These are phyloP conservation scores for Quaeritorhiza haematococci DNA, from an alignment of 371 early-diverging fungal species.

Conservation along the genomic window DNA sequence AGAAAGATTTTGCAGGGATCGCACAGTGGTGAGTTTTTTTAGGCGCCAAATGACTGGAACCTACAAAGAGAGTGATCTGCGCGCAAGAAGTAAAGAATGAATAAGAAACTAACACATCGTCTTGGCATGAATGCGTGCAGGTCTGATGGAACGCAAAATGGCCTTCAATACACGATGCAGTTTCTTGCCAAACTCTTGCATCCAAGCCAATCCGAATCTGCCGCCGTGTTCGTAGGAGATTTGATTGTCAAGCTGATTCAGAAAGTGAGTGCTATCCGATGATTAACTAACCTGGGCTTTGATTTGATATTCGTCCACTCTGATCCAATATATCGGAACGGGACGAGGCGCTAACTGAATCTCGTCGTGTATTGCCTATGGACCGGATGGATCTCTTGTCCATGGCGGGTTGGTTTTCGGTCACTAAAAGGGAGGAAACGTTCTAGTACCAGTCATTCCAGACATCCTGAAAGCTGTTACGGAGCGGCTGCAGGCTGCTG, in stretches of 20 bases:
- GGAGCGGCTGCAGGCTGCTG: conserved; percentile 61
- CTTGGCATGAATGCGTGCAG: too few relatives aligned
- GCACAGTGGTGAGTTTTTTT: conserved; percentile 47
- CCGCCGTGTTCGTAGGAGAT: conserved; percentile 84
- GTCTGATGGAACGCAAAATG: conserved; percentile 55
- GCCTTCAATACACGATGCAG: conserved; percentile 71
- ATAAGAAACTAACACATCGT: too few relatives aligned
- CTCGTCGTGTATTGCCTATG: too few relatives aligned
- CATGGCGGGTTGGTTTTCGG: too few relatives aligned
- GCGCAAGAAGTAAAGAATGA: too few relatives aligned
- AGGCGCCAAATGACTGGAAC: too few relatives aligned
- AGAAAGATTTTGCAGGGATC: conserved; percentile 62
- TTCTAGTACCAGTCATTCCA: conserved; percentile 65
- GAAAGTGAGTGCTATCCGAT: conserved; percentile 60
- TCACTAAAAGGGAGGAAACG: conserved; percentile 60
- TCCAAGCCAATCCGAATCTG: conserved; percentile 70
- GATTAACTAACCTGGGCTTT: too few relatives aligned
- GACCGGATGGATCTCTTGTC: too few relatives aligned
- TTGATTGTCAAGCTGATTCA: conserved; percentile 76
- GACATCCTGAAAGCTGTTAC: conserved; percentile 74
- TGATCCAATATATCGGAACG: too few relatives aligned
- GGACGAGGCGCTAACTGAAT: too few relatives aligned
- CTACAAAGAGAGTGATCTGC: too few relatives aligned
- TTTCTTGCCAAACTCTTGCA: conserved; percentile 72
- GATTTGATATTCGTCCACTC: too few relatives aligned